Base-by-base conservation (phyloP, 768 basidiomycete genomes). In the Amanita pallidorosea region DNA sequence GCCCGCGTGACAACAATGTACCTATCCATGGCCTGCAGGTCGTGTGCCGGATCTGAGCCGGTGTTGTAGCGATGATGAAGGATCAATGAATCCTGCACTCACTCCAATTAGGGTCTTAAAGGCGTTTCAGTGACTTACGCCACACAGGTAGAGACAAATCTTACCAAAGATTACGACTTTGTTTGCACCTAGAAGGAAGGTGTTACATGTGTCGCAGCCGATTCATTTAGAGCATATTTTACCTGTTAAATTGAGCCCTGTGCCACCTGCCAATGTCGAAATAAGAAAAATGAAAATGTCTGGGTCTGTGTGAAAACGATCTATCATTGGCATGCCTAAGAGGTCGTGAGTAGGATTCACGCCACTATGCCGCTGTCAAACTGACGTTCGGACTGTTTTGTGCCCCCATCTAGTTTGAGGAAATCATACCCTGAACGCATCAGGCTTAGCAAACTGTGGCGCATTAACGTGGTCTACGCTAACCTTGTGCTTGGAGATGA, bases 61-160 rank as follows among this genome's bases (percentile, higher is more conserved):
- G 54, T 29, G 54, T 43, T 53, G 18, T 33, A 45, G 25, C 40
- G 18, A 29, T 11, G n/a, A 12, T 5, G 25, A 5, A 12, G 25
- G 7, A 29, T 15, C 37, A 20, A 18, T 15, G 3, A 15, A 33
- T 15, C 37, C 7, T 25, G 38, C 5, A 70, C 88, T 63, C 64
- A 91, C 91, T 97, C 94, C 94, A 97, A 56, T 91, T 90, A 3
- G 94, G 92, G 67, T 94, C 90, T 88, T 56, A 29, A 49, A 18
- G n/a, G 29, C 17, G 23, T 12, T 18, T 34, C 4, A 22, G 31
- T 3, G 17, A 34, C 33, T 47, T 47, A 37, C 52, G 44, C 20
- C 20, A 41, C 38, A 40, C n/a, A 20, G 40, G 18, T 22, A 41
- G 40, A 20, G 8, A 20, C 20, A 23, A 34, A 23, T 42, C 78